Base-by-base conservation (phyloP, 2,329 filamentous ascomycete genomes). In the Simplicillium sp. region DNA sequence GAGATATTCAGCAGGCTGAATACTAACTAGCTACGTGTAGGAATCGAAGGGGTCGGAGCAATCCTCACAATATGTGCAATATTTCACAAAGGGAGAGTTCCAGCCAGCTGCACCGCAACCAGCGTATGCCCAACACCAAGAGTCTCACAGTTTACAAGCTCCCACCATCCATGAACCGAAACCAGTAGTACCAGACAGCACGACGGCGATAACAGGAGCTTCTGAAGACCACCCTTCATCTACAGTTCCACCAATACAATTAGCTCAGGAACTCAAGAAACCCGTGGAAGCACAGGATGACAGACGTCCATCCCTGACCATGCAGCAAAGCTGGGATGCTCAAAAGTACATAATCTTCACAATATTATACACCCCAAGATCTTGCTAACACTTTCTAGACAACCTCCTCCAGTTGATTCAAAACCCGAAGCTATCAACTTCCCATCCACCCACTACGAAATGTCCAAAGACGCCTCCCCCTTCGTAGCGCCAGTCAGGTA, bases 381-480 rank as follows among this genome's bases (percentile, higher is more conserved):
- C 17, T 34, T 41, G 17, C 37, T 45, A 39, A 51, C 34, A 17
- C 36, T 54, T 42, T 53, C 37, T 49, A 85, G 81, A 56, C 75
- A 81, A 52, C 64, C 80, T 35, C 79, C 80, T 43, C 78, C 79
- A 11, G 42, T 60, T 34, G 62, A 84, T 54, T 87, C 88, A 5
- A 83, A 71, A 55, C 89, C 89, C 8, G 92, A 97, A 69, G 90
- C 88, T 7, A 68, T 77, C 46, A 87, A 94, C 58, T 84, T 97
- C 54, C 87, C 88, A 13, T 72, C 73, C 36, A 77, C 80, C 42
- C 79, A 79, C 41, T 97, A 97, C 61, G 73, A 76, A 42, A 96
- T 96, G 82, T 94, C 84, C 42, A 75, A 75, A 42, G 84, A 89
- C 58, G 70, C 72, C 14, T 62, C 78, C 29, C 78, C 85, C 9